A percentile compares a stretch with the other conserved stretches of the same genome.
phyloP scores from a whole-genome alignment of 495 filamentous ascomycete genomes.

The Patellaria atrata region DNA sequence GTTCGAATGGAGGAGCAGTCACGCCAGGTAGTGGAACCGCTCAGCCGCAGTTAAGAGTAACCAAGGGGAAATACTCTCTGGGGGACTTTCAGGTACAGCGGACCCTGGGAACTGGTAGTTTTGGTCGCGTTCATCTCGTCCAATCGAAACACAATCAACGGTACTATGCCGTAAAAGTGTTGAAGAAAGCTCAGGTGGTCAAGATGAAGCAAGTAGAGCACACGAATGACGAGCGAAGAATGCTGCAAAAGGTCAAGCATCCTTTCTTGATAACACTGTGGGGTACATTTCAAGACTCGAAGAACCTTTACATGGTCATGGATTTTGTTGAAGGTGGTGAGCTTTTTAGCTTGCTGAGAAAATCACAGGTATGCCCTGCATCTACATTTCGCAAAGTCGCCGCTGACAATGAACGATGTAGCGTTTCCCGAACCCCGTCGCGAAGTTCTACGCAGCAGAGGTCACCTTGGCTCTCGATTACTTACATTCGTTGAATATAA shows the following conservation, averaged over 20 bases:
- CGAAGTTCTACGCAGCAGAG: constrained; percentile 97
- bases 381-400: neutral
- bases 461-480: constrained; percentile 93
- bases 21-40: constrained; percentile 12
- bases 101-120: constrained; percentile 91
- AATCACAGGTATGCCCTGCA: constrained; percentile 62
- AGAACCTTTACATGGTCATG: constrained; percentile 99
- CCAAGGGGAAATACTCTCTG: constrained; percentile 96
- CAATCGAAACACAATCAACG: constrained; percentile 94
- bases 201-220: constrained; percentile 99
- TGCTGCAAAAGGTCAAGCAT: constrained; percentile 91
- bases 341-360: constrained; percentile 84
- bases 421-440: constrained; percentile 97
- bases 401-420: constrained; percentile 24
- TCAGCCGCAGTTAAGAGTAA: constrained; percentile 43
- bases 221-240: constrained; percentile 90
- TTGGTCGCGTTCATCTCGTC: constrained; percentile 88
- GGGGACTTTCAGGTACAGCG: constrained; percentile 75
- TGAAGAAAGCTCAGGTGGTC: constrained; percentile 96
- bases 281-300: constrained; percentile 93
- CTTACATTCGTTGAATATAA: constrained; percentile 86
- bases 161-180: constrained; percentile 94
- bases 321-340: constrained; percentile 99
- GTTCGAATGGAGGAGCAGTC: constrained; percentile 17
- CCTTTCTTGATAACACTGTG: constrained; percentile 94